Conservation (phyloP, 2,329 filamentous ascomycete genomes). For the Monilinia polystroma region DNA sequence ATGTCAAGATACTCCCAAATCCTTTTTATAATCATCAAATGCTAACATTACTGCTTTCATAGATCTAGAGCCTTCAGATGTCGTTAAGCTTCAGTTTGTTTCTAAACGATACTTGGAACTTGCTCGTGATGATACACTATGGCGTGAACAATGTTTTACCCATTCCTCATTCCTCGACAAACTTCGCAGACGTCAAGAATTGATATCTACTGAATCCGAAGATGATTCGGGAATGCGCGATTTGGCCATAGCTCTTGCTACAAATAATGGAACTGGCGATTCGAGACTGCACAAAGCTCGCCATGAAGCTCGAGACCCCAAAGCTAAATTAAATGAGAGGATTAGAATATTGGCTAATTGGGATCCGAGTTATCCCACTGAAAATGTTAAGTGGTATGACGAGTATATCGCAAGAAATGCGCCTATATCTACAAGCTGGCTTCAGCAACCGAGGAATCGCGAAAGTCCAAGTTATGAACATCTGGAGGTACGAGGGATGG, state of each 20-base stretch:
- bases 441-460: slow-evolving; percentile 58
- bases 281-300: slow-evolving; percentile 32
- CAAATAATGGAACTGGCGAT: slow-evolving; percentile 34
- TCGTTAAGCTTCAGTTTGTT: slow-evolving; percentile 67
- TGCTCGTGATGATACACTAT: slow-evolving; percentile 72
- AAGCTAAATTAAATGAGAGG: slow-evolving; percentile 42
- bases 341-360: slow-evolving; percentile 70
- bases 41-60: not conserved
- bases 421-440: slow-evolving; percentile 72
- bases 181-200: slow-evolving; percentile 54
- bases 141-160: slow-evolving; percentile 73
- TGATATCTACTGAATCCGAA: slow-evolving; percentile 43
- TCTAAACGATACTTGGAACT: slow-evolving; percentile 65
- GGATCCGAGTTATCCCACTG: slow-evolving; percentile 73
- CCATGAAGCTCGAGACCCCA: slow-evolving; percentile 32
- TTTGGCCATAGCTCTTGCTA: slow-evolving; percentile 34
- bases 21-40: not conserved
- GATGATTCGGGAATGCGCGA: slow-evolving; percentile 44
- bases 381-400: slow-evolving; percentile 79
- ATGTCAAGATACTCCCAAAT: slow-evolving; percentile 8
- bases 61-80: slow-evolving; percentile 64
- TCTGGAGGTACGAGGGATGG: slow-evolving; percentile 71
- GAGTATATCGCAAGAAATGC: slow-evolving; percentile 85
- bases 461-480: slow-evolving; percentile 47
- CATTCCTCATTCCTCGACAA: slow-evolving; percentile 64